Evolutionary conservation across 2,329 filamentous ascomycete species (phyloP), one percentile per base, ranked within the genome.

Genomic region (Phoma sp.): DNA sequence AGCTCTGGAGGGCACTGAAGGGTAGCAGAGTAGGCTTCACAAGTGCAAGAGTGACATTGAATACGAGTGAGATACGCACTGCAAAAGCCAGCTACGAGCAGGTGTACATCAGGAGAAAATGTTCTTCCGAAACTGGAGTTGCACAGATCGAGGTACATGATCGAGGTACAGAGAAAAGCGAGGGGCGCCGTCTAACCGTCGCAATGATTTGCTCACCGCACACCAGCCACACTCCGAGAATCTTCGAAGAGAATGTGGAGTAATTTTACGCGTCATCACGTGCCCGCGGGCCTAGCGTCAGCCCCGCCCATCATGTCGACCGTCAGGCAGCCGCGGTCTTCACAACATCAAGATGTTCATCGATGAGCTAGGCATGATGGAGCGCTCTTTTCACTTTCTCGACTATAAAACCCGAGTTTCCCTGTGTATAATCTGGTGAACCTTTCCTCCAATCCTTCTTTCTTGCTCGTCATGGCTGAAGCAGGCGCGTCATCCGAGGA

Each of bases 401-500:
- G 29, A 32, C 24, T 41, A 25, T 33, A 50, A 25, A 55, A 37
- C 7, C 17, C 31, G 46, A 39, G 15, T 8, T 7, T 9, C 15
- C 36, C 29, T 29, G 31, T 21, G 31, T 37, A 44, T 22, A 15
- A 24, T 27, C 40, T 19, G 8, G n/a, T 9, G 2, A 15, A 0
- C 7, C 15, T 49, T 50, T 45, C 21, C 36, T 29, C 10, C 10
- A 19, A 4, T 21, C 15, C 3, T 43, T 17, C n/a, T 29, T 7
- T 12, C 15, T 7, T 8, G 2, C 38, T 32, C 40, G 27, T 10
- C 19, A 70, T 67, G 64, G 47, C 57, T 24, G 51, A 61, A 37
- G 45, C 48, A 15, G 24, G 47, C 22, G 35, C 58, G 21, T 37
- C 56, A 15, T 31, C 36, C 12, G 62, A 68, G 51, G 50, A 56